Base-by-base conservation (phyloP, 2,329 filamentous ascomycete species). In the Tolypocladium paradoxum region DNA sequence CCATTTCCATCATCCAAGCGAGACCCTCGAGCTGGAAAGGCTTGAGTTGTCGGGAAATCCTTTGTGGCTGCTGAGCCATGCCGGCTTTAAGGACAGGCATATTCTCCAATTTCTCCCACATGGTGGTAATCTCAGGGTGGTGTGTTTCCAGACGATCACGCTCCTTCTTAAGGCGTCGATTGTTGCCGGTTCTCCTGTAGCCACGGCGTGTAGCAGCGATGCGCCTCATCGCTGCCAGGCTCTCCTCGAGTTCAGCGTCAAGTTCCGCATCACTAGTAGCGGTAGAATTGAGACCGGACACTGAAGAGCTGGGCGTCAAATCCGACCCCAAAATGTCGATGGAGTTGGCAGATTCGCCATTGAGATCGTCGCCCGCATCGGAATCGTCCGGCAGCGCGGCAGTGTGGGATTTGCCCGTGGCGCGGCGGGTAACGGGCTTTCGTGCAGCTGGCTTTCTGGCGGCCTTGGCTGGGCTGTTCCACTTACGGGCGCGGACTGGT, bases 11-110 rank as follows among this genome's bases (percentile, higher is more conserved):
- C 90, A 99, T 95, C 93, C 93, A 99, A 50, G 90, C 85, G 38
- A 99, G 76, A 5, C 93, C 93, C 69, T 96, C 87, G 6, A 96
- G 83, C 65, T 99, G 93, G 66, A 97, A 99, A 0, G 87, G 85
- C 68, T 99, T 96, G 57, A 99, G 76, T 53, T 84, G 85, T 38
- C 92, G 86, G 50, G 80, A 88, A 58, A 99, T 96, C 4, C 79
- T 83, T 8, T 71, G 65, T 4, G 93, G 93, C 47, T 73, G 71
- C 8, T 61, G 50, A 38, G 68, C 69, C 56, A 59, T 68, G 27
- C 70, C 74, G 27, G 76, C 72, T 31, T 82, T 78, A 56, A 96
- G 80, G 20, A 84, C 72, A 0, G 87, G 81, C 59, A 85, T 78
- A 1, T 82, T 76, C 65, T 85, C 75, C 2, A 97, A 73, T 27